phyloP scores from a whole-genome alignment of 306 rosid species.

The Luffa aegyptiaca region DNA sequence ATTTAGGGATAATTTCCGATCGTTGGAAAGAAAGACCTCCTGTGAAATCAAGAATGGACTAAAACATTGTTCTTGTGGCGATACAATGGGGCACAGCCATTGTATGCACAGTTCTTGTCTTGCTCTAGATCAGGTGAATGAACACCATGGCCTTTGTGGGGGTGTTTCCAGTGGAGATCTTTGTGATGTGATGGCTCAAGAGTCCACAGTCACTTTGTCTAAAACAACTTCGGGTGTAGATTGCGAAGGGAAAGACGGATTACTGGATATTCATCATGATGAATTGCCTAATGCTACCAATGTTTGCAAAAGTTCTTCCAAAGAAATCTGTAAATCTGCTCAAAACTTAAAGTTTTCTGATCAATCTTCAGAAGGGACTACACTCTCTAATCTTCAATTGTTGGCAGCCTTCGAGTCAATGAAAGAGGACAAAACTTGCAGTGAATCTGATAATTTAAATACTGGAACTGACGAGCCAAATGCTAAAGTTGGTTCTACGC shows the following conservation, averaged over 20 bases:
- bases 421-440: background rate
- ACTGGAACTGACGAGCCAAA: background rate
- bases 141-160: constrained; percentile 17
- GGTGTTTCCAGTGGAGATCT: constrained; percentile 17
- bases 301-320: constrained; percentile 18
- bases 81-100: background rate
- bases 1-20: constrained; percentile 11
- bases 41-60: constrained; percentile 23
- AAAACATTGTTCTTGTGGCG: constrained; percentile 27
- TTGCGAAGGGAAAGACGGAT: constrained; percentile 25
- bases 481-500: background rate
- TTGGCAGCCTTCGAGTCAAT: background rate
- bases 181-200: constrained; percentile 17
- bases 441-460: background rate
- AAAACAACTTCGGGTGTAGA: constrained; percentile 16
- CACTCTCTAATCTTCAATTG: background rate
- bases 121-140: constrained; percentile 20
- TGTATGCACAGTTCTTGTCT: constrained; percentile 16
- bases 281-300: constrained; percentile 19
- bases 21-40: constrained; percentile 26
- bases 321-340: constrained; percentile 17
- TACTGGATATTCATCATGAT: constrained; percentile 18
- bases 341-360: constrained; percentile 18
- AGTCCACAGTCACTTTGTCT: constrained; percentile 12
- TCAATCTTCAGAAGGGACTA: constrained; percentile 16